phyloP scores from a whole-genome alignment of 2,329 filamentous ascomycete species.

The Botryotinia calthae region DNA sequence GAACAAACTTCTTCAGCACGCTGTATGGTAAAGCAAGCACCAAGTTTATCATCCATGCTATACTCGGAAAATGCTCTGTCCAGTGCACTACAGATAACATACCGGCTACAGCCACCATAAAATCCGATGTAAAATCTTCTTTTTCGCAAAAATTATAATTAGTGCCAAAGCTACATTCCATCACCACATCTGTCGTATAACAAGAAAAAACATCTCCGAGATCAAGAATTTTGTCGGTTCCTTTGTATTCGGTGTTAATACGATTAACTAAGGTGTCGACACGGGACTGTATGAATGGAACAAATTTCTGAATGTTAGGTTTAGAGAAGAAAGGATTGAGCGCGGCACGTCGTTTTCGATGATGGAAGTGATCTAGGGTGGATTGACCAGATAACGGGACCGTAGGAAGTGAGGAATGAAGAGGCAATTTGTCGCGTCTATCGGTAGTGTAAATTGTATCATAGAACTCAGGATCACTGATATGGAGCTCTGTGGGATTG shows the following conservation, averaged over 20 bases:
- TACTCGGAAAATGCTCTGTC: conserved; percentile 4
- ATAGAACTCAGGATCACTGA: conserved; percentile 41
- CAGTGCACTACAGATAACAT: conserved; percentile 4
- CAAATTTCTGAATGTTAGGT: conserved; percentile 17
- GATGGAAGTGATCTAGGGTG: conserved; percentile 27
- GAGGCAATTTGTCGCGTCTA: conserved; percentile 22
- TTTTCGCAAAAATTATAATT: conserved; percentile 11
- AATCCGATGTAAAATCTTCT: conserved; percentile 3
- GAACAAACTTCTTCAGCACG: background rate
- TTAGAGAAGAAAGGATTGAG: conserved; percentile 32
- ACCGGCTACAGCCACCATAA: background rate
- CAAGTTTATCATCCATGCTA: conserved; percentile 9
- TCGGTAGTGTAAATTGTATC: conserved; percentile 42
- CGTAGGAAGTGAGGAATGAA: conserved; percentile 18
- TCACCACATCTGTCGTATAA: conserved; percentile 31
- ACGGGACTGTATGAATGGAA: conserved; percentile 13
- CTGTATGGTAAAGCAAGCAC: conserved; percentile 2
- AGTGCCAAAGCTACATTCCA: conserved; percentile 28
- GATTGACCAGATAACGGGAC: conserved; percentile 18
- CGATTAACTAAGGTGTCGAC: conserved; percentile 2
- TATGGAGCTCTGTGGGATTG: conserved; percentile 42
- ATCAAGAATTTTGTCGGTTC: background rate
- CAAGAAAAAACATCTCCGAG: conserved; percentile 9
- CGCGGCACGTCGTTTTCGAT: conserved; percentile 27
- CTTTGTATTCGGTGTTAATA: conserved; percentile 12